phyloP scores from a whole-genome alignment of 2,329 filamentous ascomycete species.

The Penicillium italicum region DNA sequence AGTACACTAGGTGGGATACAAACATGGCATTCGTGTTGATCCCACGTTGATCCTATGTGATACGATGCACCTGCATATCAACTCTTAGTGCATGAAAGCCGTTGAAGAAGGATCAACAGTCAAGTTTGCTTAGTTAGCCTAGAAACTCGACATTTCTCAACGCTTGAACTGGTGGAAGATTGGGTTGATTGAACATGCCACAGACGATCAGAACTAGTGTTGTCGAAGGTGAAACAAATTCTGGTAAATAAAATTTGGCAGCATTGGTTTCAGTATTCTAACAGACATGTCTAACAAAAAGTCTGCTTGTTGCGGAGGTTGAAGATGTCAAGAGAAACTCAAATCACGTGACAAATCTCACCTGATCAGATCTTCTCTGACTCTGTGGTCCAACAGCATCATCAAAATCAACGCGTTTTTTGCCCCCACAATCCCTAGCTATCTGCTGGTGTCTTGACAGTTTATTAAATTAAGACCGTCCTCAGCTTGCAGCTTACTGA shows the following conservation, averaged over 20 bases:
- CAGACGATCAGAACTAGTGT: background rate
- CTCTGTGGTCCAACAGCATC: conserved; percentile 20
- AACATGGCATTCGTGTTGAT: background rate
- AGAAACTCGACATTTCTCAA: background rate
- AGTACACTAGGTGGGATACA: background rate
- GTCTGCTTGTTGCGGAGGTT: background rate
- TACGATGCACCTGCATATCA: background rate
- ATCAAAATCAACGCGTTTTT: conserved; percentile 10
- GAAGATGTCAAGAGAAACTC: background rate
- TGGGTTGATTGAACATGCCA: background rate
- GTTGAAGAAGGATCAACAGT: background rate
- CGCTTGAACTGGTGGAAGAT: background rate
- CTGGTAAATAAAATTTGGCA: too few species aligned
- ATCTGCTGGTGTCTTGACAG: conserved; percentile 6
- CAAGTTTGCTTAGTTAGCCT: background rate
- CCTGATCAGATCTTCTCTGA: conserved; percentile 20
- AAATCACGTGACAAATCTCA: conserved; percentile 12
- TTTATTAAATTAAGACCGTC: background rate
- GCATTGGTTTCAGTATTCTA: background rate
- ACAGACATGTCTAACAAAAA: too few species aligned
- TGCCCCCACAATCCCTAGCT: conserved; percentile 11
- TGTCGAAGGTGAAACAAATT: too few species aligned
- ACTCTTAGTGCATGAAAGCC: background rate
- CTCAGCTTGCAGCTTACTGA: background rate
- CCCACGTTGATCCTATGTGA: background rate